phyloP scores from a whole-genome alignment of 2,329 filamentous ascomycete species.

The Arthrobotrys megalospora region DNA sequence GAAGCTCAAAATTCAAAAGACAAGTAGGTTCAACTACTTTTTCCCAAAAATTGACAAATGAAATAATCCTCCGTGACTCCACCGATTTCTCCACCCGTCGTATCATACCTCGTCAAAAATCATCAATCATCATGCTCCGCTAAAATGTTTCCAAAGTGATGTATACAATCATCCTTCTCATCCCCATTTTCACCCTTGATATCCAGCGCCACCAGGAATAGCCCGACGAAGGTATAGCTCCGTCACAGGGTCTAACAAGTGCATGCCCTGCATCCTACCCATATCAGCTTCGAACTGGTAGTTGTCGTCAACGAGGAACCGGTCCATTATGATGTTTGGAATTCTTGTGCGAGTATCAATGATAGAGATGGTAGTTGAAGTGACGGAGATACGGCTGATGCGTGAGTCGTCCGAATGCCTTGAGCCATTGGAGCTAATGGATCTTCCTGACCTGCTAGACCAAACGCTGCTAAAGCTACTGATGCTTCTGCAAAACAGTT shows the following conservation, averaged over 20 bases:
- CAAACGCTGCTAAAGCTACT: not conserved
- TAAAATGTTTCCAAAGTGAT: not conserved
- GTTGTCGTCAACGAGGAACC: not conserved
- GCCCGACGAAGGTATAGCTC: not conserved
- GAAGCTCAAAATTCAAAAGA: too few species aligned
- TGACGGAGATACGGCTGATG: conserved; percentile 1
- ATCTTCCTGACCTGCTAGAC: not conserved
- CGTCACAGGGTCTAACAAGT: not conserved
- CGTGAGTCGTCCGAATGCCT: not conserved
- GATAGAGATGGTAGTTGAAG: conserved; percentile 1
- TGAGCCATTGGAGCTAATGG: not conserved
- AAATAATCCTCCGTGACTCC: too few species aligned
- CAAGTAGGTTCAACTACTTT: too few species aligned
- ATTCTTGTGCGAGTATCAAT: conserved; percentile 11
- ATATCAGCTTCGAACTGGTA: conserved; percentile 28
- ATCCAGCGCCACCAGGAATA: not conserved
- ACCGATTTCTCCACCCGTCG: too few species aligned
- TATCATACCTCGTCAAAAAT: too few species aligned
- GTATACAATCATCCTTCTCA: not conserved
- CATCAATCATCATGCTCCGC: too few species aligned
- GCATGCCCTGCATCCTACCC: conserved; percentile 13
- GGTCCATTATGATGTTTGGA: conserved; percentile 8
- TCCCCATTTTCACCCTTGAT: not conserved
- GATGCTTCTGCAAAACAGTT: conserved; percentile 4
- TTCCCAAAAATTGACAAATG: too few species aligned